Evolutionary conservation across 2,329 filamentous ascomycete species (phyloP).

Genomic region (Penicillium sp.): DNA sequence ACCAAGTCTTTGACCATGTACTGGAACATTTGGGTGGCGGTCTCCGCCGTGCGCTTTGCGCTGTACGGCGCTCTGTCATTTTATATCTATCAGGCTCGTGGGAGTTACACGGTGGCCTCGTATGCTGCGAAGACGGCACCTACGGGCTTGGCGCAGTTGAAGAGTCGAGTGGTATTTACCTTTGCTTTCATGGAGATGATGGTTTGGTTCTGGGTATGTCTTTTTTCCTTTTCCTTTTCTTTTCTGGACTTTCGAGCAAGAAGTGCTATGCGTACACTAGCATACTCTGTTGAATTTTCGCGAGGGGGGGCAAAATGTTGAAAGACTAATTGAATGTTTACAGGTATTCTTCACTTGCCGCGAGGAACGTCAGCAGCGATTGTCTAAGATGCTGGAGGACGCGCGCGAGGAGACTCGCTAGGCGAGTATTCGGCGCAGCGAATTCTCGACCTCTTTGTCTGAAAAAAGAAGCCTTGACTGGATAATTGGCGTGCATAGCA

Average conservation of each 20-base stretch:
- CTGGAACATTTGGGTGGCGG: conserved; percentile 34
- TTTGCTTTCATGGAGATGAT: conserved; percentile 79
- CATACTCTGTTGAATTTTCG: too few relatives aligned
- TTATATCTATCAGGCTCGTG: conserved; percentile 33
- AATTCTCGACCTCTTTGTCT: too few relatives aligned
- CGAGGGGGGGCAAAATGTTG: background rate
- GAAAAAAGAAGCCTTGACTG: too few relatives aligned
- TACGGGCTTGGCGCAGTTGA: conserved; percentile 58
- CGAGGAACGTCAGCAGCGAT: conserved; percentile 31
- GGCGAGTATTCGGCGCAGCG: too few relatives aligned
- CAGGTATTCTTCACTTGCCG: conserved; percentile 33
- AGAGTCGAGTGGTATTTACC: conserved; percentile 78
- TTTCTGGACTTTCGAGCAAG: too few relatives aligned
- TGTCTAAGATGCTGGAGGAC: conserved; percentile 20
- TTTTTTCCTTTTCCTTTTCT: background rate
- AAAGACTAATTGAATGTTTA: conserved; percentile 6
- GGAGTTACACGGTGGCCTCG: conserved; percentile 11
- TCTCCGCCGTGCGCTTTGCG: conserved; percentile 31
- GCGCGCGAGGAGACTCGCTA: conserved; percentile 10
- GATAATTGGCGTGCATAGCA: too few relatives aligned
- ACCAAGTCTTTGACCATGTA: conserved; percentile 28
- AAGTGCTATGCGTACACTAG: too few relatives aligned
- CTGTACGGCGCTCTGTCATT: conserved; percentile 34
- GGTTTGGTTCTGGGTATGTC: conserved; percentile 74
- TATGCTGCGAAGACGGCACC: conserved; percentile 19